Evolutionary conservation across 768 basidiomycete genomes (phyloP).

Genomic region (Hygrophorus russula): DNA sequence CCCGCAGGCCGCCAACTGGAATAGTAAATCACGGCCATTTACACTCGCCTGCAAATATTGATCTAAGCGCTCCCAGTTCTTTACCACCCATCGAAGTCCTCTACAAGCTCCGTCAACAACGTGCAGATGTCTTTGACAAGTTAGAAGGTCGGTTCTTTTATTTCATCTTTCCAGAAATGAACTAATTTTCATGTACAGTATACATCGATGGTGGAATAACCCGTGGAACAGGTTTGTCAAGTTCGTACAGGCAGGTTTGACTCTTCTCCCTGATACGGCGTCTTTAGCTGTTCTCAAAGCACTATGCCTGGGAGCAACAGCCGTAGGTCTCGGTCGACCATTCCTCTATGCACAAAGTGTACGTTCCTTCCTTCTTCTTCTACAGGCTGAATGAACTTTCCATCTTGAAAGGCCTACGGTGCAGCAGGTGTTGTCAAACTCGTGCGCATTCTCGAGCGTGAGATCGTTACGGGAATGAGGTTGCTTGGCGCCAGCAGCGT

Average conservation of each 20-base stretch:
- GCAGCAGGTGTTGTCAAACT: constrained; percentile 57
- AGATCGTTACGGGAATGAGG: constrained; percentile 70
- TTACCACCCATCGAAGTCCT: constrained; percentile 73
- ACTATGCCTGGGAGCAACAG: constrained; percentile 77
- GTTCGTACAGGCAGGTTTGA: neutral
- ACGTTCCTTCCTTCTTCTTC: constrained; percentile 13
- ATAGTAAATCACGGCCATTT: constrained; percentile 34
- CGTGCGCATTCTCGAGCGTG: constrained; percentile 58
- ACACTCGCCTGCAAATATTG: neutral
- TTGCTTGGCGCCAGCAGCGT: constrained; percentile 60
- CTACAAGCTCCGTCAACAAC: constrained; percentile 56
- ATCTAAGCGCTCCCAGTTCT: constrained; percentile 33
- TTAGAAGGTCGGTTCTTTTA: constrained; percentile 41
- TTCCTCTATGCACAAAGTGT: constrained; percentile 85
- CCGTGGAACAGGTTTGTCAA: constrained; percentile 59
- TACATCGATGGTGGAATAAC: constrained; percentile 81
- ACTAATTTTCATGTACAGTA: constrained; percentile 30
- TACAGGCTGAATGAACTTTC: neutral
- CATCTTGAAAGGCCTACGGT: constrained; percentile 54
- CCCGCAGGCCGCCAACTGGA: constrained; percentile 65
- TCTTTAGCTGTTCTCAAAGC: constrained; percentile 74
- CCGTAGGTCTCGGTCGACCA: constrained; percentile 76
- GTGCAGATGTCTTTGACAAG: constrained; percentile 65
- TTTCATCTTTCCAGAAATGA: constrained; percentile 1
- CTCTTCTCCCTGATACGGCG: neutral